Percentiles rank a stretch among this genome's conserved stretches.
These are phyloP conservation scores for Jatropha multifida DNA, from an alignment of 441 rosid genomes.

Conservation along the genomic window DNA sequence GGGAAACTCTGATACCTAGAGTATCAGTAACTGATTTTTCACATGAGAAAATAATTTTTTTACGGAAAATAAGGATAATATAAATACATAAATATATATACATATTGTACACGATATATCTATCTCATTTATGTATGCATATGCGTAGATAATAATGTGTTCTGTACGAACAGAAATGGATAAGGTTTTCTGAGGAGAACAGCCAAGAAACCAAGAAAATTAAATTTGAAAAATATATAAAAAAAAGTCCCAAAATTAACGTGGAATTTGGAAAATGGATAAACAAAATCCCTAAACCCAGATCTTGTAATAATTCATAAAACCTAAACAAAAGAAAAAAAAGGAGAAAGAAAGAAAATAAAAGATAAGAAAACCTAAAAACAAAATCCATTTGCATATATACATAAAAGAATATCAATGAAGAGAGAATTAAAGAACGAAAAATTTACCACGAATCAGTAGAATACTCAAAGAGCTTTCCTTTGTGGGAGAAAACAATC, in stretches of 20 bases:
- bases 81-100: too few relatives aligned
- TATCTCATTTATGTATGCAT: too few relatives aligned
- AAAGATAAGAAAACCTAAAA: neutral
- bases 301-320: neutral
- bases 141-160: neutral
- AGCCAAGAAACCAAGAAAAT: neutral
- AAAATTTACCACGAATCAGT: slow-evolving; percentile 54
- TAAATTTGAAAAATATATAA: neutral
- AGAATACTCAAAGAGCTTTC: slow-evolving; percentile 84
- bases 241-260: neutral
- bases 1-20: too few relatives aligned
- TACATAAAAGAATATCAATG: neutral
- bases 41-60: too few relatives aligned
- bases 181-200: neutral
- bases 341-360: too few relatives aligned
- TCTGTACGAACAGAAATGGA: neutral
- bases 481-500: slow-evolving; percentile 84
- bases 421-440: too few relatives aligned
- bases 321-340: neutral
- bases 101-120: too few relatives aligned
- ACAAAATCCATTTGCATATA: neutral
- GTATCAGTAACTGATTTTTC: too few relatives aligned
- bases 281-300: neutral
- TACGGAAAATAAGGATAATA: too few relatives aligned
- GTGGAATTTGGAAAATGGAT: neutral